Conservation (phyloP, 2,329 filamentous ascomycete species). For the Gnomoniopsis sp. region DNA sequence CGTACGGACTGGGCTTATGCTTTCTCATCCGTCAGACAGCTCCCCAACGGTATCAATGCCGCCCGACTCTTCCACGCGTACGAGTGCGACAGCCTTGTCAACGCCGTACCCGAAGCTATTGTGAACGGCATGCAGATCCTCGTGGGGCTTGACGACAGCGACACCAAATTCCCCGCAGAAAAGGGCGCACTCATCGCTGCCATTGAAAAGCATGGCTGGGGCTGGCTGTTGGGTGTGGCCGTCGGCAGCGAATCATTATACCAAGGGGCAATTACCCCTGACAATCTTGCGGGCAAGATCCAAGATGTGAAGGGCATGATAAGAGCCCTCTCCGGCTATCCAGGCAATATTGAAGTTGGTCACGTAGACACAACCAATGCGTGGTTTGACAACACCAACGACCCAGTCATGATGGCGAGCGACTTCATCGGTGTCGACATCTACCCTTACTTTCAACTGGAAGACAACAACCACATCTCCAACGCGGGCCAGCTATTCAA, state of each 20-base stretch:
- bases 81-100: conserved; percentile 4
- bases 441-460: conserved; percentile 80
- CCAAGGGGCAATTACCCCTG: conserved; percentile 62
- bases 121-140: conserved; percentile 73
- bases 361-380: conserved; percentile 90
- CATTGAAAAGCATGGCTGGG: conserved; percentile 63
- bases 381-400: conserved; percentile 71
- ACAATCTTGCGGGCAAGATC: conserved; percentile 64
- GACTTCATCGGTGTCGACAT: conserved; percentile 84
- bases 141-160: conserved; percentile 78
- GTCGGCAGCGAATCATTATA: conserved; percentile 86
- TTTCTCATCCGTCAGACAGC: background rate
- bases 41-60: conserved; percentile 9
- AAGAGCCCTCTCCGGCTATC: conserved; percentile 49
- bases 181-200: conserved; percentile 67
- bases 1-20: background rate
- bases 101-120: conserved; percentile 78
- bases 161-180: conserved; percentile 64
- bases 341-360: conserved; percentile 54
- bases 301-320: conserved; percentile 61
- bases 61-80: conserved; percentile 3
- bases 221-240: conserved; percentile 77
- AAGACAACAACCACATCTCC: conserved; percentile 61
- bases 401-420: conserved; percentile 61
- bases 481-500: conserved; percentile 67